Base-by-base conservation (phyloP, 2,329 filamentous ascomycete genomes). In the Aspergillus tubingensis region DNA sequence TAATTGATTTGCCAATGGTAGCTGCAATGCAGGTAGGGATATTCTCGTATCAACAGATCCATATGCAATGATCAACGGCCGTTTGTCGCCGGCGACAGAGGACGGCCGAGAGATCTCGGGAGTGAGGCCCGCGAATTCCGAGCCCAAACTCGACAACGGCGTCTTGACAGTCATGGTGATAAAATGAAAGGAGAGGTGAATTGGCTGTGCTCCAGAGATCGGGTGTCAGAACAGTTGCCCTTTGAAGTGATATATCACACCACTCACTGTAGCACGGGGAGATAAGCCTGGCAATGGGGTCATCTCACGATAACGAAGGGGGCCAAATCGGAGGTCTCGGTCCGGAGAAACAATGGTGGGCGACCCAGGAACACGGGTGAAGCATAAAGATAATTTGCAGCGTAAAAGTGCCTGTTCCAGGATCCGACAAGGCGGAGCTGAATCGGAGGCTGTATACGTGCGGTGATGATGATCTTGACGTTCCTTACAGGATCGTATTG, bases 71-170 rank as follows among this genome's bases (percentile, higher is more conserved):
- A 17, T 27, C 15, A 50, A 50, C 47, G 47, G 19, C 47, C 47
- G 47, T 17, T 50, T 50, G 25, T 50, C 47, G 47, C 47, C 47
- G 47, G 47, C 47, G 47, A 50, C 47, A 30, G 47, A 50, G 25
- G 47, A 50, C 47, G 47, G 25, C 30, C 47, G 47, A 11, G 47
- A 50, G 23, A 50, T 32, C 25, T 50, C 47, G 17, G 47, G 47
- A 19, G 47, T 50, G 47, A 50, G 47, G 47, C 47, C 47, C 47
- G 47, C 47, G 10, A 50, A 50, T 30, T 50, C 47, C 25, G 47
- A 50, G 47, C 47, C 8, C 47, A 50, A 50, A 30, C 47, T 50
- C 47, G 47, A 50, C 47, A 50, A 50, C 8, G 47, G 47, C 4
- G 47, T 50, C n/a, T 50, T 50, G 47, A 50, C 25, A 17, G 25